Evolutionary conservation across 169 alveolate species (phyloP).

Genomic region (Miamiensis avidus): DNA sequence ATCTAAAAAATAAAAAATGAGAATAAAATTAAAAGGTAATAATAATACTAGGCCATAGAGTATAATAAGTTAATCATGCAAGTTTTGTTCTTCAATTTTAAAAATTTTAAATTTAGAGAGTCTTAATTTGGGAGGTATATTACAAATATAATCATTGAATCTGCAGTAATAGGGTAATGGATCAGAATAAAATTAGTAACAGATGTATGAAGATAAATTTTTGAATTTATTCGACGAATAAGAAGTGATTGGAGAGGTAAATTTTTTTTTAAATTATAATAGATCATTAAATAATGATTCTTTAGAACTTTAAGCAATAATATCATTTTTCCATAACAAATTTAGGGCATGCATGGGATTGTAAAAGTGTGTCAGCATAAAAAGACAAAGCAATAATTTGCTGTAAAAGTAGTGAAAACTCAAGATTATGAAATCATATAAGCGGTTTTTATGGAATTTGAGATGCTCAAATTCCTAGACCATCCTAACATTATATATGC

Average conservation of each 20-base stretch:
- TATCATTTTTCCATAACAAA: neutral
- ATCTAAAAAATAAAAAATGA: too few relatives aligned
- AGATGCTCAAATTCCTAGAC: neutral
- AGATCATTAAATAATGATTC: neutral
- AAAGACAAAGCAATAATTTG: neutral
- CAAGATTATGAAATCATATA: conserved; percentile 9
- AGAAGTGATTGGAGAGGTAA: conserved; percentile 11
- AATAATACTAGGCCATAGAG: too few relatives aligned
- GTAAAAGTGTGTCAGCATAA: conserved; percentile 10
- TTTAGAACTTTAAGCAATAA: neutral
- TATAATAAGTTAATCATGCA: too few relatives aligned
- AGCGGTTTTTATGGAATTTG: neutral
- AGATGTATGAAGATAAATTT: conserved; percentile 15
- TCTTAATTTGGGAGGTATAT: too few relatives aligned
- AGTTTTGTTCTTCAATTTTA: too few relatives aligned
- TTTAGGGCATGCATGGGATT: conserved; percentile 18
- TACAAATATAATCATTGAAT: too few relatives aligned
- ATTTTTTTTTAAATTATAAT: neutral
- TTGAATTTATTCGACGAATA: neutral
- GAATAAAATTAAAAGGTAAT: too few relatives aligned
- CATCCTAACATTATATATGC: neutral
- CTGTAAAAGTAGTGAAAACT: conserved; percentile 6
- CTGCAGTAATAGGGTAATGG: too few relatives aligned
- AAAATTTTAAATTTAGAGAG: too few relatives aligned
- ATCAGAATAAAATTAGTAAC: too few relatives aligned